Evolutionary conservation across 2,329 filamentous ascomycete species (phyloP).

Genomic region (Microsporum canis): DNA sequence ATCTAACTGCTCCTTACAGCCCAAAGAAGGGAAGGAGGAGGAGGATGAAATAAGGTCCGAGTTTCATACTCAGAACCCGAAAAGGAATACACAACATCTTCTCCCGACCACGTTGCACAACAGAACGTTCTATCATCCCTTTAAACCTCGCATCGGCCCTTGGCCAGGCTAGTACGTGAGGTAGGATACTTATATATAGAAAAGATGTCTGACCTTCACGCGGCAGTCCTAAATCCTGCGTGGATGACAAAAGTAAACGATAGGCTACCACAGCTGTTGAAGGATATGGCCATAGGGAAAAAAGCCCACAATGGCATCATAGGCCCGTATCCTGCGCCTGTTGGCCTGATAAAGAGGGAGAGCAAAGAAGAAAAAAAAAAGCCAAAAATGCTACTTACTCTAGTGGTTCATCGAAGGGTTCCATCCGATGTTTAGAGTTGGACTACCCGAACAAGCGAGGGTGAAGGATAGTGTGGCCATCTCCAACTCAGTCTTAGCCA

Average conservation of each 20-base stretch:
- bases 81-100: not conserved
- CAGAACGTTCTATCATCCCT: not conserved
- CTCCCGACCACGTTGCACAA: not conserved
- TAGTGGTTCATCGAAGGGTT: slow-evolving; percentile 1
- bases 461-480: not conserved
- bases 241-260: not conserved
- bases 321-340: not conserved
- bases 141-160: not conserved
- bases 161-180: not conserved
- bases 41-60: not conserved
- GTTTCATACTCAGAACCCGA: not conserved
- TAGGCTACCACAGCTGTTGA: not conserved
- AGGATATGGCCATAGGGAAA: not conserved
- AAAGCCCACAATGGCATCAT: not conserved
- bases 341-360: not conserved
- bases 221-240: not conserved
- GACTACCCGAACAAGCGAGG: not conserved
- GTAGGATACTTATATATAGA: not conserved
- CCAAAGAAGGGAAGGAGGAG: not conserved
- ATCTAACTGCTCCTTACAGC: not conserved
- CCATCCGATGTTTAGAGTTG: slow-evolving; percentile 1
- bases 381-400: slow-evolving; percentile 1
- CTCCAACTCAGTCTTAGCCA: not conserved
- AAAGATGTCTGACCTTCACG: not conserved
- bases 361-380: not conserved